Evolutionary conservation across 163 green algal genomes (phyloP), one percentile per base, ranked within the genome.

Genomic region (Chloromonas sp.): DNA sequence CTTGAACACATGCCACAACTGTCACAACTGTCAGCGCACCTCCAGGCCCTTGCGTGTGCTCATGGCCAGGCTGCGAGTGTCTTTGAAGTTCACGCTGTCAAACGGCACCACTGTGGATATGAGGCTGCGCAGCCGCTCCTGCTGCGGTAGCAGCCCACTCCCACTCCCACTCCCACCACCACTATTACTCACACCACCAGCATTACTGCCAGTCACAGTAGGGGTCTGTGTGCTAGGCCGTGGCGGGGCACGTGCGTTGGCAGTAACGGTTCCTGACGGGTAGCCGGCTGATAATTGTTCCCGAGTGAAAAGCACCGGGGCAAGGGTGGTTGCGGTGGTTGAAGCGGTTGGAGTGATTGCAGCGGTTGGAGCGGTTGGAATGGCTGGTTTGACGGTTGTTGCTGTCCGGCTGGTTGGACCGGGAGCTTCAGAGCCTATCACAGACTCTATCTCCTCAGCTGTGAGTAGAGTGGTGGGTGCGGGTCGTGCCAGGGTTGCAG

Each of bases 71-170:
- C 87, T 87, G 58, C 92, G 71, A 83, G 92, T 92, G 78, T 87
- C 91, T 77, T 92, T 91, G 80, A 94, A 91, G 81, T 87, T 87
- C 1, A 93, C 91, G 5, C 84, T 86, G 80, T 92, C 89, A 85
- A 95, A 95, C 0, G 92, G 91, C 15, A 93, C 89, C 81, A 97
- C 94, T 0, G 84, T 96, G 2, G 87, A 88, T 36, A 97, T 84
- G 58, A 96, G 85, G 70, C 89, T 82, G 70, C 81, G 79, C n/a
- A 96, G 90, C 81, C 88, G 84, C 85, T 87, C 58, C 86, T 94
- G 91, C 81, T 89, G 86, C n/a, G 11, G 62, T 1, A 60, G 14
- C 2, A 85, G 71, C 71, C 77, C 61, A 70, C 60, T 2, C 15
- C 81, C 57, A 58, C 81, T 15, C 66, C 81, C n/a, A 14, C 66